These are phyloP conservation scores for Tulasnella sp. DNA, from an alignment of 768 basidiomycete genomes.

Conservation along the genomic window DNA sequence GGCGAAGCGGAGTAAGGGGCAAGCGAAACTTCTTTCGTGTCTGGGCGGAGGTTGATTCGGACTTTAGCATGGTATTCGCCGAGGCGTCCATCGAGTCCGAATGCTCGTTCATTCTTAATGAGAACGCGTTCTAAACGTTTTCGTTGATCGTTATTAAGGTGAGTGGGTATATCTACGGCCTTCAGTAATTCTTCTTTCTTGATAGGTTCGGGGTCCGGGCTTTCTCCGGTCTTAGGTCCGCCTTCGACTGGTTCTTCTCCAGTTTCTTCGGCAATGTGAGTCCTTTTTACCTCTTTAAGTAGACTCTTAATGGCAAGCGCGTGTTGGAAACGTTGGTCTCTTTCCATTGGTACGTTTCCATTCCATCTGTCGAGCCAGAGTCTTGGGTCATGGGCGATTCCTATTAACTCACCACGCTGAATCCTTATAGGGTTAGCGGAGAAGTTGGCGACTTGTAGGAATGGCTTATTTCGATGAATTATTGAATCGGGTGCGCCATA, in stretches of 20 bases:
- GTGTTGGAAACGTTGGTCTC: not conserved
- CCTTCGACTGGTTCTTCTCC: too few species aligned
- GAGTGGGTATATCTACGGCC: constrained; percentile 38
- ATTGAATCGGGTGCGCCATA: constrained; percentile 5
- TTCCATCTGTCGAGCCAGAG: not conserved
- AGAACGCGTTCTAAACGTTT: constrained; percentile 37
- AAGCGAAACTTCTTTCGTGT: constrained; percentile 38
- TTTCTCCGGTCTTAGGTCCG: too few species aligned
- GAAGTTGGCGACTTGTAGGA: not conserved
- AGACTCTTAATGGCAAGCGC: not conserved
- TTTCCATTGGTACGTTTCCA: not conserved
- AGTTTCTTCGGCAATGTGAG: not conserved
- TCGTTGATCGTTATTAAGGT: constrained; percentile 36
- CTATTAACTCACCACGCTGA: not conserved
- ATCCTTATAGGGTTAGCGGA: not conserved
- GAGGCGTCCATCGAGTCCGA: constrained; percentile 45
- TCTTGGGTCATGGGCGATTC: too few species aligned
- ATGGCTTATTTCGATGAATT: not conserved
- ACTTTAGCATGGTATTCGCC: constrained; percentile 42
- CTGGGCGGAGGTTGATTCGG: constrained; percentile 41
- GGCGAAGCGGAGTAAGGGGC: constrained; percentile 42
- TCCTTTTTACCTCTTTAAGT: not conserved
- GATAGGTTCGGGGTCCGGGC: too few species aligned
- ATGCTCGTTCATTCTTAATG: constrained; percentile 39
- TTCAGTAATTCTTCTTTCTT: constrained; percentile 26